Evolutionary conservation across 2,329 filamentous ascomycete species (phyloP).

Genomic region (Neurospora crassa): DNA sequence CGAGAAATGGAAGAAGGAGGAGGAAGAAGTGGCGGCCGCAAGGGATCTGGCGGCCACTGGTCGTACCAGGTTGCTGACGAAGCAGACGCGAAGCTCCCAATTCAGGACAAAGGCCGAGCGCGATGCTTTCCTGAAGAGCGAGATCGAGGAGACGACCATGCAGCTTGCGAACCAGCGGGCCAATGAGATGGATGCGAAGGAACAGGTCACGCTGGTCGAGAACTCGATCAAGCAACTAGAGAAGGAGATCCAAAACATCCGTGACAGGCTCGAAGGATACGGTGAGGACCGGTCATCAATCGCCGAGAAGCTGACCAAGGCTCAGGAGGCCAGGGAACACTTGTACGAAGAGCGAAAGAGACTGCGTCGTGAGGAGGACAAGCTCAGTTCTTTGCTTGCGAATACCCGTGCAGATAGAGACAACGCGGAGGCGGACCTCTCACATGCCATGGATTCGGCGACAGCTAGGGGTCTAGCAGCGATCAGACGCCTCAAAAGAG

Average conservation of each 20-base stretch:
- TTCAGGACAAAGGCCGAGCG: slow-evolving; percentile 85
- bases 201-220: slow-evolving; percentile 69
- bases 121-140: slow-evolving; percentile 69
- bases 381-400: slow-evolving; percentile 65
- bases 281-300: slow-evolving; percentile 64
- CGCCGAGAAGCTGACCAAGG: slow-evolving; percentile 62
- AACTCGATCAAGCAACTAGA: slow-evolving; percentile 63
- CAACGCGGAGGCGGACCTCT: slow-evolving; percentile 66
- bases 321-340: slow-evolving; percentile 68
- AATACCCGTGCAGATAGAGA: slow-evolving; percentile 70
- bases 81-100: slow-evolving; percentile 79
- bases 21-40: slow-evolving; percentile 59
- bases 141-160: slow-evolving; percentile 71
- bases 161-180: slow-evolving; percentile 73
- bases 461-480: slow-evolving; percentile 82
- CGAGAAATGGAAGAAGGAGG: slow-evolving; percentile 61
- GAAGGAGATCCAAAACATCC: slow-evolving; percentile 58
- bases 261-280: slow-evolving; percentile 68
- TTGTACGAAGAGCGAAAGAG: slow-evolving; percentile 80
- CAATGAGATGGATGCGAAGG: slow-evolving; percentile 72
- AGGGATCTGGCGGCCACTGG: slow-evolving; percentile 68
- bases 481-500: slow-evolving; percentile 71
- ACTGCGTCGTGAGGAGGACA: slow-evolving; percentile 82
- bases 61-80: slow-evolving; percentile 74
- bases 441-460: slow-evolving; percentile 79